phyloP scores from a whole-genome alignment of 306 rosid species.

The Fagus sylvatica region DNA sequence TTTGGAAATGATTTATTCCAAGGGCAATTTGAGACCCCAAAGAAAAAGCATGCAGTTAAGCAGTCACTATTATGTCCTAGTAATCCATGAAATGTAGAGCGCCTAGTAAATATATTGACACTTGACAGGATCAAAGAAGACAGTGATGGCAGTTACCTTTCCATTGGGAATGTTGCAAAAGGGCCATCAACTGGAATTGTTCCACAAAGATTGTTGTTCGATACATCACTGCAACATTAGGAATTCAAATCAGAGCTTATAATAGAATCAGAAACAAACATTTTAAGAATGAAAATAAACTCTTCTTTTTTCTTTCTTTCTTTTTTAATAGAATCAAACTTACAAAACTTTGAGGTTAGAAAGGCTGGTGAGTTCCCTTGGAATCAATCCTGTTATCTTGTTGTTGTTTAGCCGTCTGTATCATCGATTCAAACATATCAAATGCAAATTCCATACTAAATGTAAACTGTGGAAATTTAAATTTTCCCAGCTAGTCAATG shows the following conservation, averaged over 20 bases:
- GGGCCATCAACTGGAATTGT: constrained; percentile 94
- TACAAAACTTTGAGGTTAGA: constrained; percentile 81
- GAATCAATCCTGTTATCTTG: constrained; percentile 79
- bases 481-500: constrained; percentile 15
- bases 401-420: constrained; percentile 75
- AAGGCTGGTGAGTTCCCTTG: constrained; percentile 75
- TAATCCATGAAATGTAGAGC: neutral
- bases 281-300: neutral
- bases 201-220: constrained; percentile 87
- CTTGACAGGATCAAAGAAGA: constrained; percentile 1
- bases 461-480: neutral
- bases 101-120: neutral
- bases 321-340: constrained; percentile 27
- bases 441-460: constrained; percentile 17
- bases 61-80: neutral
- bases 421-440: constrained; percentile 9
- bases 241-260: constrained; percentile 6
- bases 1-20: neutral
- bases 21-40: neutral
- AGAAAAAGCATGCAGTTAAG: neutral
- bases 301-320: neutral
- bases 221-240: constrained; percentile 72
- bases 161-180: constrained; percentile 71
- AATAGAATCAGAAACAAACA: constrained; percentile 4
- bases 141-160: constrained; percentile 48